Evolutionary conservation across 2,329 filamentous ascomycete genomes (phyloP).

Genomic region (Hymenoscyphus repandus): DNA sequence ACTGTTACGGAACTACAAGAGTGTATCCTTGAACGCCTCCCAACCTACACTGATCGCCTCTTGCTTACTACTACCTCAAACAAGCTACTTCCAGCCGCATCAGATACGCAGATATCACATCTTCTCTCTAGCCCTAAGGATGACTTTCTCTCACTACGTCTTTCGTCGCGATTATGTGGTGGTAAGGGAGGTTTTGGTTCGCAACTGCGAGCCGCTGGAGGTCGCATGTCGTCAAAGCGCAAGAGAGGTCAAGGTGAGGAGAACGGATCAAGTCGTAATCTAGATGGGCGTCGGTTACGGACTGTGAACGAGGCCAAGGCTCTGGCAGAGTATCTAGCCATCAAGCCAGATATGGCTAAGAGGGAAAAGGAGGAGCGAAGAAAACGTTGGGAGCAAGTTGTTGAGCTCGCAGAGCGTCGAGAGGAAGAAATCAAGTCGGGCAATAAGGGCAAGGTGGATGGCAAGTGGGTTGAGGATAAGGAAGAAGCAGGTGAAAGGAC

Average conservation of each 20-base stretch:
- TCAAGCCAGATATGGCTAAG: conserved; percentile 96
- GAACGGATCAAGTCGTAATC: conserved; percentile 85
- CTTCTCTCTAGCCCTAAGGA: conserved; percentile 53
- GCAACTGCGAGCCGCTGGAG: conserved; percentile 90
- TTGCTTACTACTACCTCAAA: conserved; percentile 80
- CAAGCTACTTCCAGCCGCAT: conserved; percentile 56
- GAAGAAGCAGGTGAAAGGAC: conserved; percentile 85
- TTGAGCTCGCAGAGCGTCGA: conserved; percentile 75
- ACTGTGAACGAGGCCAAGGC: conserved; percentile 95
- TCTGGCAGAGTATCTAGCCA: conserved; percentile 86
- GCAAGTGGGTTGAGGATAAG: conserved; percentile 92
- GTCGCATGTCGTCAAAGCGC: conserved; percentile 90
- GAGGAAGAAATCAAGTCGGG: conserved; percentile 79
- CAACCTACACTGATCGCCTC: conserved; percentile 52
- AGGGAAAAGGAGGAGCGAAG: conserved; percentile 84
- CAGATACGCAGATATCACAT: conserved; percentile 50
- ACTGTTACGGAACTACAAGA: conserved; percentile 63
- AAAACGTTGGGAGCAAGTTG: conserved; percentile 81
- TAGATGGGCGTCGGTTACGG: conserved; percentile 83
- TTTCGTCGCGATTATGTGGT: conserved; percentile 75
- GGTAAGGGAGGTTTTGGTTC: conserved; percentile 98
- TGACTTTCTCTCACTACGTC: conserved; percentile 75
- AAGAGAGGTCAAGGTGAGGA: conserved; percentile 80
- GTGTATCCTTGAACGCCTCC: conserved; percentile 57
- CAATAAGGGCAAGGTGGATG: conserved; percentile 67